Base-by-base conservation (phyloP, 225 moss, liverwort and hornwort species). In the Asterella californica region DNA sequence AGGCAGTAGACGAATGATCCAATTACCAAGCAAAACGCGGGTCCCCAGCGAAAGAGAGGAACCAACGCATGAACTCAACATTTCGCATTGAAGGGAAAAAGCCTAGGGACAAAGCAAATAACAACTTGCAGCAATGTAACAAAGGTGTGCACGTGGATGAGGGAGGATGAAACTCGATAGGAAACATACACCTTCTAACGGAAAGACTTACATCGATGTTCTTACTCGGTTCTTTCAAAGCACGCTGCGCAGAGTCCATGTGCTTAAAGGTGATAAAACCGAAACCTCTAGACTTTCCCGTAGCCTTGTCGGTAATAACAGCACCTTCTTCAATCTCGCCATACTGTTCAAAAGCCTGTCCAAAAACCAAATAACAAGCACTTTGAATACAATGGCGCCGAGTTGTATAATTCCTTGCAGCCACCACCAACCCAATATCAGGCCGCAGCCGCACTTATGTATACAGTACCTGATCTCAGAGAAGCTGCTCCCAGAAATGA, bases 221-320 rank as follows among this genome's bases (percentile, higher is more conserved):
- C 83, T 96, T 96, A 83, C 96, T 96, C 48, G 96, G 94, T 82
- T 96, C 96, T 78, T 94, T 94, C 88, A 96, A 79, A 57, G 96
- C 96, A 83, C 96, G 92, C 83, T 96, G 96, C 71, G 96, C 94
- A 65, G 94, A 94, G 86, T 96, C 96, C 96, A 96, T 96, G 82
- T 96, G 96, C 86, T 93, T 94, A 83, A 96, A 96, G 36, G 96
- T 96, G 76, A 96, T 92, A 80, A 96, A 96, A 72, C 96, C 96
- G 79, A 96, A 96, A 62, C 96, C 96, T 81, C 96, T 88, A 48
- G 94, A 94, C 83, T 96, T 96, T 72, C 96, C 96, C 78, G 92
- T 90, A 81, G 87, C 91, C 83, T 96, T 96, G 77, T 96, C 96
- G 48, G 94, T 96, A 77, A 96, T 96, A 76, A 96, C 94, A 73